These are phyloP conservation scores for Nemania bipapillata DNA, from an alignment of 2,329 filamentous ascomycete species.

Conservation along the genomic window DNA sequence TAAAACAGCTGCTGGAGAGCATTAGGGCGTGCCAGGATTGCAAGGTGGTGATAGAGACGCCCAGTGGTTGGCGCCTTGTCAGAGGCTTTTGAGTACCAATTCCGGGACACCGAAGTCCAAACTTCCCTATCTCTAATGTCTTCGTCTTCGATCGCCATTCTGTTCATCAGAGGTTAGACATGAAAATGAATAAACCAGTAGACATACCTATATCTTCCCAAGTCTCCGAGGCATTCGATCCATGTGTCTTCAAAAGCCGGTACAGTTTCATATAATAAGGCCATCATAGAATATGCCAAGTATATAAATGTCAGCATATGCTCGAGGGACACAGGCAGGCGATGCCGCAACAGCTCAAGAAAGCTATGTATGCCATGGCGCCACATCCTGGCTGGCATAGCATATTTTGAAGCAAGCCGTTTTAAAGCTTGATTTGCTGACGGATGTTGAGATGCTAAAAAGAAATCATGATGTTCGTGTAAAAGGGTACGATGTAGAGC, in stretches of 20 bases:
- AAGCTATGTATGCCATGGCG: constrained; percentile 89
- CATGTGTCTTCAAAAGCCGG: constrained; percentile 86
- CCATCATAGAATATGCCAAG: constrained; percentile 89
- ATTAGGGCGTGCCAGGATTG: constrained; percentile 77
- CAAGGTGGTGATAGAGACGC: constrained; percentile 86
- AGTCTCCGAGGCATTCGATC: constrained; percentile 91
- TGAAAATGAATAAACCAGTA: constrained; percentile 11
- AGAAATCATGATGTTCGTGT: constrained; percentile 86
- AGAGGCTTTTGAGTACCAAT: constrained; percentile 87
- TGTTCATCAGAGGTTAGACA: constrained; percentile 42
- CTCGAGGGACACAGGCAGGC: constrained; percentile 79
- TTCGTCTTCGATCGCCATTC: constrained; percentile 91
- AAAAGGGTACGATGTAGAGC: constrained; percentile 82
- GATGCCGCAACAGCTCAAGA: constrained; percentile 78
- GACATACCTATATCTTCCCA: constrained; percentile 73
- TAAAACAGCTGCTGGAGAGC: constrained; percentile 76
- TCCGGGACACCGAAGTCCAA: constrained; percentile 81
- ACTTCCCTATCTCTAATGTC: constrained; percentile 78
- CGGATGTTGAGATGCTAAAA: constrained; percentile 87
- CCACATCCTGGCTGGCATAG: constrained; percentile 96
- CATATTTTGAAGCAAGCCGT: constrained; percentile 79
- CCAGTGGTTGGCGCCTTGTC: constrained; percentile 80
- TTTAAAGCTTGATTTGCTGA: constrained; percentile 75
- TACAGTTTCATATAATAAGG: constrained; percentile 85
- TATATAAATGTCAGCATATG: constrained; percentile 94